phyloP scores from a whole-genome alignment of 2,329 filamentous ascomycete genomes.

The Cladorrhinum sp. region DNA sequence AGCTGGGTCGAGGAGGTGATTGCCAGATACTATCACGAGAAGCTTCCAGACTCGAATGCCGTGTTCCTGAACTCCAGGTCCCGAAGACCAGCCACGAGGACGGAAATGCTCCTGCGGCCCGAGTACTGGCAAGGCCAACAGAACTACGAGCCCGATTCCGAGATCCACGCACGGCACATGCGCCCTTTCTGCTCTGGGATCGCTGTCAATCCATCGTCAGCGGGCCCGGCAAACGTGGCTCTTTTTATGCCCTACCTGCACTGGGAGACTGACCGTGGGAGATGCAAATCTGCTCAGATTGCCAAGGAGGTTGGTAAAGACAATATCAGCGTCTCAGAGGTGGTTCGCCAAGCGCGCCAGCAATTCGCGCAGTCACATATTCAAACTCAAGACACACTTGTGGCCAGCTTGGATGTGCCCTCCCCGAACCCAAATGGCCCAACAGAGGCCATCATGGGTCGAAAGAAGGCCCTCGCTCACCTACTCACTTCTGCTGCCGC shows the following conservation, averaged over 20 bases:
- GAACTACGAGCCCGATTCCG: slow-evolving; percentile 23
- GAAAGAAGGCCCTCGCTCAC: slow-evolving; percentile 26
- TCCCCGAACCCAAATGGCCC: neutral
- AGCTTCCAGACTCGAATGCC: slow-evolving; percentile 10
- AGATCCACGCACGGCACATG: slow-evolving; percentile 37
- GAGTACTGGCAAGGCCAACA: slow-evolving; percentile 36
- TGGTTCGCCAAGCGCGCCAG: slow-evolving; percentile 20
- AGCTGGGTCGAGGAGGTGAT: slow-evolving; percentile 23
- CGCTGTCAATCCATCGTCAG: slow-evolving; percentile 21
- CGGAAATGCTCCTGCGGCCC: slow-evolving; percentile 21
- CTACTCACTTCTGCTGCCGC: slow-evolving; percentile 34
- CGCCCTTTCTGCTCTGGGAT: slow-evolving; percentile 34
- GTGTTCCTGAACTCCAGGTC: neutral
- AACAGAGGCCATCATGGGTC: neutral
- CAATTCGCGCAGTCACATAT: slow-evolving; percentile 8
- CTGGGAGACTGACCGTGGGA: slow-evolving; percentile 39
- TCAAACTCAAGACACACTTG: slow-evolving; percentile 12
- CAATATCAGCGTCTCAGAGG: slow-evolving; percentile 18
- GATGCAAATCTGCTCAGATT: slow-evolving; percentile 31
- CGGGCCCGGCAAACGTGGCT: slow-evolving; percentile 26
- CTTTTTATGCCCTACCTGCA: slow-evolving; percentile 36
- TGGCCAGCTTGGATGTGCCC: neutral
- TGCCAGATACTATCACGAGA: slow-evolving; percentile 24
- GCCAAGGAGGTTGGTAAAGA: slow-evolving; percentile 20
- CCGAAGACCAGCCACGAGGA: slow-evolving; percentile 7